Evolutionary conservation across 208 protist genomes (phyloP), one percentile per base, ranked within the genome.

Genomic region (Trypanosoma caninum): DNA sequence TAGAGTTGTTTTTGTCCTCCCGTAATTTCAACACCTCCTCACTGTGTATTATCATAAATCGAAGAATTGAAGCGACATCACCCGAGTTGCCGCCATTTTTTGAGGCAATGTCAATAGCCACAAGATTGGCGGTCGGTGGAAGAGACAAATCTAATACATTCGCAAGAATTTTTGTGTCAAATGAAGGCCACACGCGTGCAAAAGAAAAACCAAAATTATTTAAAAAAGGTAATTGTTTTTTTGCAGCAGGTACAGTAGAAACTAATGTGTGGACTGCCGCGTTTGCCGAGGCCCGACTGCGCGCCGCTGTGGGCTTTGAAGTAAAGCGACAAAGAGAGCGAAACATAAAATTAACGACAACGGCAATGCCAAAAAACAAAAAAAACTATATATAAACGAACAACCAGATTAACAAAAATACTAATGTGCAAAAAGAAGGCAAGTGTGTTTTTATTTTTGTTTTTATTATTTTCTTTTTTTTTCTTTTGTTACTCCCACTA

Each of bases 111-210:
- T 70, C 48, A 38, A 70, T 70, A 10, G 27, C 57, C 13, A 70
- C n/a, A 0, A 70, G 14, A 44, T 63, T 70, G 14, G 48, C 56
- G 1, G 46, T 70, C 37, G 42, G 46, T 37, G 65, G 65, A 18
- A 70, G 48, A 27, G 41, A n/a, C 47, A 53, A 64, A 9, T 51
- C 7, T 23, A 63, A 28, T 1, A 70, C 27, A 16, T 59, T 14
- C 18, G 56, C 18, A 30, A 63, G 44, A 27, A 37, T 25, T 7
- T 58, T n/a, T 7, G 65, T 70, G 8, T 63, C 44, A 20, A 59
- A 70, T 0, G 65, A 27, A 1, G 34, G 46, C 1, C 48, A 38
- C n/a, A 64, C 8, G 31, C 8, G 28, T 8, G 54, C 65, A 38
- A 20, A 18, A 41, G 25, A 20, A 10, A 20, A 1, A 10, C 9